Evolutionary conservation across 2,329 filamentous ascomycete genomes (phyloP), one percentile per base, ranked within the genome.

Genomic region (Xenosphaeropsis pyriputrescens): DNA sequence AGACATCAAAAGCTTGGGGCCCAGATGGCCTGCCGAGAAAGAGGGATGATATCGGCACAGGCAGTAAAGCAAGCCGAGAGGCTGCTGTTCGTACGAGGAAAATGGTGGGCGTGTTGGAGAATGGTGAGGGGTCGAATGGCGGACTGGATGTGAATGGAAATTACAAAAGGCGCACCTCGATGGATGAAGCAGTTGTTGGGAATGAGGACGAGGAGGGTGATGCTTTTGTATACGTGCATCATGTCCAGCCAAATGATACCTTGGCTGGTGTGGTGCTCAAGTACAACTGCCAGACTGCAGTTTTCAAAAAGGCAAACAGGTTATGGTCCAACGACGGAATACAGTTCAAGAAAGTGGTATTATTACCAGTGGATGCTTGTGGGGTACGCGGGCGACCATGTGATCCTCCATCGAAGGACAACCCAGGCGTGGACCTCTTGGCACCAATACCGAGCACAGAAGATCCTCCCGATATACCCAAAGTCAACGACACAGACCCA

Each of bases 281-380:
- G 49, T 98, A 93, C 58, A 80, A 84, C 49, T 96, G 89, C 56
- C 75, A 83, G 44, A 77, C 86, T 39, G 80, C 88, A 35, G 71
- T 81, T 2, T 78, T 98, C 46, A 72, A 85, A 41, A 91, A 84
- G 55, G 78, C 85, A 30, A 98, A 98, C 55, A 76, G 91, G 9
- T 76, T 98, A 51, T 98, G 91, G 91, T 85, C 86, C 6, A 85
- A 86, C 45, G 91, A 96, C 54, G 85, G 76, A 44, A 80, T 96
- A 29, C 89, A 95, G 55, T 75, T 78, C 35, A 77, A 88, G 41
- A 84, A 84, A 50, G 79, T 75, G 45, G 69, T 98, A 13, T 70
- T 88, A 7, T 63, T 98, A 37, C 91, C 91, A 0, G 85, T 96
- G 4, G 88, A 94, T 56, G 81, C 85, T 31, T 96, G 89, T 56